Percentiles rank a stretch among this genome's conserved stretches.
Evolutionary conservation across 495 filamentous ascomycete genomes (phyloP).

Genomic region (Letharia lupina): DNA sequence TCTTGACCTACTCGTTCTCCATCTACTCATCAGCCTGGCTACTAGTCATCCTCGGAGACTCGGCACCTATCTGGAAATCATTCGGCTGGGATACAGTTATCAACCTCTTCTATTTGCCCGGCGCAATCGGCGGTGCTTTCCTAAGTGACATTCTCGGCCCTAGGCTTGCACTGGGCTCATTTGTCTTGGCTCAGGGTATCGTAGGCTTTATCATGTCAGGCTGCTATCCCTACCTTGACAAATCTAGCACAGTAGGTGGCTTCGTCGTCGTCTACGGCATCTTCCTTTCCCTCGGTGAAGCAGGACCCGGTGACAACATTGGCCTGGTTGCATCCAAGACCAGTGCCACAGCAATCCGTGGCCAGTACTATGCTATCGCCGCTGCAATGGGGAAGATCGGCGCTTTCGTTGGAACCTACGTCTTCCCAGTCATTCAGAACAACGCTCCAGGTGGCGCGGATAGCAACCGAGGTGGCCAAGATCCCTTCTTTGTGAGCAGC

Average conservation of each 20-base stretch:
- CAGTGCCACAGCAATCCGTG: constrained; percentile 74
- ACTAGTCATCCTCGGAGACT: constrained; percentile 49
- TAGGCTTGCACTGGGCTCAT: constrained; percentile 56
- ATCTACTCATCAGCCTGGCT: constrained; percentile 71
- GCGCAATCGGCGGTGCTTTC: constrained; percentile 65
- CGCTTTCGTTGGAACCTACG: constrained; percentile 81
- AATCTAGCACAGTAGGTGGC: constrained; percentile 55
- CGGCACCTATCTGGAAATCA: constrained; percentile 55
- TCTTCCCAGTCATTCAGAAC: constrained; percentile 63
- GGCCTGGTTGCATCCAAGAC: constrained; percentile 81
- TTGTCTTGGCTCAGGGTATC: constrained; percentile 60
- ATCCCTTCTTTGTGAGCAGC: constrained; percentile 71
- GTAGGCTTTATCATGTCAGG: constrained; percentile 84
- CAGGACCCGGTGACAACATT: constrained; percentile 88
- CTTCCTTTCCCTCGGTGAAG: constrained; percentile 74
- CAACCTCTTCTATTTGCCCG: constrained; percentile 81
- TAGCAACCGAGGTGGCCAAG: constrained; percentile 54
- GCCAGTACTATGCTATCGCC: constrained; percentile 86
- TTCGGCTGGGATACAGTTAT: constrained; percentile 83
- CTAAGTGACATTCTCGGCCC: constrained; percentile 70
- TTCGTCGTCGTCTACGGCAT: constrained; percentile 73
- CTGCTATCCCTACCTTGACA: constrained; percentile 55
- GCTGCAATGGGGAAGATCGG: constrained; percentile 82
- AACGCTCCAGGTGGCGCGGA: constrained; percentile 52
- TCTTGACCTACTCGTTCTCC: constrained; percentile 68